Percentiles rank a stretch among this genome's conserved stretches.
Evolutionary conservation across 2,329 filamentous ascomycete species (phyloP).

Genomic region (Plenodomus lindquistii): DNA sequence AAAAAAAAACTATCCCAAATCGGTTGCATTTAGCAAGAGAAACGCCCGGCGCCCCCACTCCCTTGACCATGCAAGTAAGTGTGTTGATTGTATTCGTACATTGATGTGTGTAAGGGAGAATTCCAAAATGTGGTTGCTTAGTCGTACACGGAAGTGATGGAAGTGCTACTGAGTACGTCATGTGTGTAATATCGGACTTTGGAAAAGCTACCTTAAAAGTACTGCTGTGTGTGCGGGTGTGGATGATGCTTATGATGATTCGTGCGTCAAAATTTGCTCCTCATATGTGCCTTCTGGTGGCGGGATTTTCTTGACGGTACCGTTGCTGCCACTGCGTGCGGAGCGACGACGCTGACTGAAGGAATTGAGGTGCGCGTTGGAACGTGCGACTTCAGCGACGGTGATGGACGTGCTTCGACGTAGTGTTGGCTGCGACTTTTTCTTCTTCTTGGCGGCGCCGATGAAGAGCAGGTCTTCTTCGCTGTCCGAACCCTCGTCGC

Average conservation of each 20-base stretch:
- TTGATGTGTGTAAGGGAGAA: conserved; percentile 10
- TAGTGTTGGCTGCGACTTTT: conserved; percentile 33
- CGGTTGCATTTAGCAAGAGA: too few relatives aligned
- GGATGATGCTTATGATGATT: conserved; percentile 8
- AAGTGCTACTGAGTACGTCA: conserved; percentile 7
- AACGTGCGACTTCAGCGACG: conserved; percentile 42
- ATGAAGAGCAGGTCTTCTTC: conserved; percentile 48
- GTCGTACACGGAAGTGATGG: conserved; percentile 19
- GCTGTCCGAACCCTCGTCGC: conserved; percentile 45
- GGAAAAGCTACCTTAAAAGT: conserved; percentile 13
- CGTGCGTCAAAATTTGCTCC: conserved; percentile 7
- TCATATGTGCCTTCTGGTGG: conserved; percentile 23
- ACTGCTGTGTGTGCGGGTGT: conserved; percentile 9
- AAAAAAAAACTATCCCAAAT: too few relatives aligned
- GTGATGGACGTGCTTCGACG: conserved; percentile 45
- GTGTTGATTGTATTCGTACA: conserved; percentile 20
- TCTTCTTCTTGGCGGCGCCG: conserved; percentile 38
- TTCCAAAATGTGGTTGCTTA: conserved; percentile 18
- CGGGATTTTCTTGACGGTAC: conserved; percentile 55
- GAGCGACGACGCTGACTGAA: conserved; percentile 43
- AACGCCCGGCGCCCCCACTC: conserved; percentile 13
- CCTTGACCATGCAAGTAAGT: conserved; percentile 6
- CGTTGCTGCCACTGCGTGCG: conserved; percentile 53
- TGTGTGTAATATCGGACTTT: conserved; percentile 13
- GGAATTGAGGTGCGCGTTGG: conserved; percentile 25